A percentile compares a stretch with the other conserved stretches of the same genome.
Evolutionary conservation across 345 rosid species (phyloP).

Genomic region (Viola odorata): DNA sequence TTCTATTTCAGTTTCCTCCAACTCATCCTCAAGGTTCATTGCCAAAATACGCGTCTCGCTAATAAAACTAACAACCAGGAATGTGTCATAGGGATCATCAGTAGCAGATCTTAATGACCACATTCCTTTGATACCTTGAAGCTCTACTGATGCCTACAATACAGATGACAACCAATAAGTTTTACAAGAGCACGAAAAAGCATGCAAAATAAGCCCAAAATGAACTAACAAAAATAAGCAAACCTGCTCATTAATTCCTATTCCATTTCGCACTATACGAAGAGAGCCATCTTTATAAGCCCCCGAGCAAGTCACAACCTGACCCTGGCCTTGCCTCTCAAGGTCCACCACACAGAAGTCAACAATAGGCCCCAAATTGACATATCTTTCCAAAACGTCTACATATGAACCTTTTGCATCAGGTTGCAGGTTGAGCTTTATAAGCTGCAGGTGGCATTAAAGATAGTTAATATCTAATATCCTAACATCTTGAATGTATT

Average conservation of each 20-base stretch:
- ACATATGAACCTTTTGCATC: slow-evolving; percentile 90
- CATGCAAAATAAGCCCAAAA: background rate
- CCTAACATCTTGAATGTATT: slow-evolving; percentile 1
- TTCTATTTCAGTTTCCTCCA: slow-evolving; percentile 96
- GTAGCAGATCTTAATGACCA: slow-evolving; percentile 89
- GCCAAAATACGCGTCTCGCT: slow-evolving; percentile 89
- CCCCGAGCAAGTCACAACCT: slow-evolving; percentile 97
- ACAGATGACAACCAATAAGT: slow-evolving; percentile 14
- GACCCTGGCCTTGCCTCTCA: slow-evolving; percentile 99
- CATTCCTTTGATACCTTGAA: slow-evolving; percentile 98
- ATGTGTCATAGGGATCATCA: slow-evolving; percentile 86
- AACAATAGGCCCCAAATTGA: slow-evolving; percentile 90
- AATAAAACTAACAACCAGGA: slow-evolving; percentile 90
- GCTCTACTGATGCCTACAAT: slow-evolving; percentile 83
- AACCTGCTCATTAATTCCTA: slow-evolving; percentile 97
- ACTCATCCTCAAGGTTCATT: slow-evolving; percentile 89
- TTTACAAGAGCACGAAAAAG: slow-evolving; percentile 7
- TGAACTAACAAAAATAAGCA: slow-evolving; percentile 9
- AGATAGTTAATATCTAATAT: slow-evolving; percentile 4
- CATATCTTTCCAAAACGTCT: slow-evolving; percentile 77
- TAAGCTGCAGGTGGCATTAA: slow-evolving; percentile 46
- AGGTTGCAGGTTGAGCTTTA: slow-evolving; percentile 75
- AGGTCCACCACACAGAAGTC: slow-evolving; percentile 94
- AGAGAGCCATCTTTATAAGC: slow-evolving; percentile 98
- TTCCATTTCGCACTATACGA: slow-evolving; percentile 89